Base-by-base conservation (phyloP, 139 green algal genomes). In the Tetradesmus lagerheimii region DNA sequence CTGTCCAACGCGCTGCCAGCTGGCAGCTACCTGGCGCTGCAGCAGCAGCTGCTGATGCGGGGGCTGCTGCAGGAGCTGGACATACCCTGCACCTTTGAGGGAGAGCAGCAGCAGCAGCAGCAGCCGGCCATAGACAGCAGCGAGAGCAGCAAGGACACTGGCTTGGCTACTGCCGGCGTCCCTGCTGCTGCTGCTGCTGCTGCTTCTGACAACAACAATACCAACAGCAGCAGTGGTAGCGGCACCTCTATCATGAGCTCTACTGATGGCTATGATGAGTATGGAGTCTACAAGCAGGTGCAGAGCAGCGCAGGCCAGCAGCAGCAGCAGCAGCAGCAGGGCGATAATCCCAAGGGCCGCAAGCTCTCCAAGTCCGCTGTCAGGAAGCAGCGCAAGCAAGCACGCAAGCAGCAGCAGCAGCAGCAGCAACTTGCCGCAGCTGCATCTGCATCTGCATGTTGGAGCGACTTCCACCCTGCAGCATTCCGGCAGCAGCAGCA, bases 51-150 rank as follows among this genome's bases (percentile, higher is more conserved):
- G 45, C 29, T 75, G 3, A 74, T 43, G n/a, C 53, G 45, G 12
- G 80, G 80, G 11, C 45, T 86, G 45, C 15, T 86, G 29, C 29
- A 71, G 18, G 45, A 86, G 45, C 11, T 71, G 0, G 80, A 75
- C 11, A 86, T 75, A 16, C 80, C 80, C 12, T 86, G 80, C 35
- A 25, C 16, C n/a, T 86, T 86, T 86, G 80, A 71, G 57, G 23
- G 12, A 62, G 47, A 62, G 5, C 14, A 14, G 57, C 57, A 71
- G 57, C 47, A 71, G 57, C 57, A 71, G 57, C 57, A 71, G 57
- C 57, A 71, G 57, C 57, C 15, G 57, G 41, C 50, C 9, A 43
- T 38, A 18, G 34, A 16, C 27, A 47, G 76, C 76, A 83, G 37
- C 37, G 14, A 43, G n/a, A 47, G 31, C 76, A 57, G 38, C 76